phyloP scores from a whole-genome alignment of 2,329 filamentous ascomycete species.

The Diplodia intermedia region DNA sequence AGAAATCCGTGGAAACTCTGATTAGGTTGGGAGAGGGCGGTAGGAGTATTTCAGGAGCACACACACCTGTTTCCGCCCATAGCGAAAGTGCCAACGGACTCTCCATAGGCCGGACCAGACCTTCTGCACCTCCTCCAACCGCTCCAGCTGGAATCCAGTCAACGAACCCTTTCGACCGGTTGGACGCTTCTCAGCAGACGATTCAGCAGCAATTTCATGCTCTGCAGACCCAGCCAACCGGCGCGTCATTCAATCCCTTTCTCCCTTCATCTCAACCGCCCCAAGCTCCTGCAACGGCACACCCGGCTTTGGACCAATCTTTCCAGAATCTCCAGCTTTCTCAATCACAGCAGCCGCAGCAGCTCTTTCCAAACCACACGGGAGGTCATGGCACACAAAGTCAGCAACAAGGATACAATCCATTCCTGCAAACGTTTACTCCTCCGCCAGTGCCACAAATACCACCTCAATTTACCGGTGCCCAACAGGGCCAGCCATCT shows the following conservation, averaged over 20 bases:
- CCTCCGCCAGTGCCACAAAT: conserved; percentile 52
- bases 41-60: conserved; percentile 48
- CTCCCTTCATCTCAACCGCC: conserved; percentile 52
- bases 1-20: conserved; percentile 84
- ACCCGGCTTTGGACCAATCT: conserved; percentile 65
- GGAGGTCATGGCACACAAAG: conserved; percentile 62
- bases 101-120: conserved; percentile 49
- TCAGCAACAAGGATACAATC: conserved; percentile 48
- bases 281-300: conserved; percentile 37
- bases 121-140: conserved; percentile 37
- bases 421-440: conserved; percentile 51
- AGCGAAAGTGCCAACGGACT: conserved; percentile 58
- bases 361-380: conserved; percentile 77
- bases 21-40: conserved; percentile 78
- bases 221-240: conserved; percentile 39
- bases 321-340: conserved; percentile 78
- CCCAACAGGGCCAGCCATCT: conserved; percentile 31
- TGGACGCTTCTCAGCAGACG: conserved; percentile 50
- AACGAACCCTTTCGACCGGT: conserved; percentile 55
- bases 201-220: conserved; percentile 39
- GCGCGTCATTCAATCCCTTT: conserved; percentile 71
- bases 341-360: conserved; percentile 53
- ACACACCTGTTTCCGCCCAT: conserved; percentile 51
- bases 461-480: conserved; percentile 47
- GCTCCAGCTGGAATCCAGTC: conserved; percentile 35